Base-by-base conservation (phyloP, 345 rosid species). In the Eucalyptus erythrocorys region DNA sequence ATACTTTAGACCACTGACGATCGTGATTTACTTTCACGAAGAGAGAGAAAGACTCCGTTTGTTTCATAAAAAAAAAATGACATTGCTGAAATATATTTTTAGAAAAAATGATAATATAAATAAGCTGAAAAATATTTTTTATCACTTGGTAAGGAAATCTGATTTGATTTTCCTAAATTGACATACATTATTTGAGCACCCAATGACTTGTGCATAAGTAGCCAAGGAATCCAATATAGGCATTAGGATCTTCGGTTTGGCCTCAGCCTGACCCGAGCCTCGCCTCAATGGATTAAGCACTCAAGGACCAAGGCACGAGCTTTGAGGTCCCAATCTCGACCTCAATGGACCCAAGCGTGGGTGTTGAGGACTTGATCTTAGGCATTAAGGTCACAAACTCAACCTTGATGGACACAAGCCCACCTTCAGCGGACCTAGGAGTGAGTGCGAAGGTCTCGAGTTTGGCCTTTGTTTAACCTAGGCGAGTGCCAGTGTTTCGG, bases 401-500 rank as follows among this genome's bases (percentile, higher is more conserved):
- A 26, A 55, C 0, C 13, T 55, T 51, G 5, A 51, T 51, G 30
- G 27, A 55, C 30, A 55, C 30, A 24, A 55, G 61, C 61, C 61
- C 27, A 21, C 26, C 26, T 51, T 51, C 0, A 1, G 3, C 24
- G 6, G 61, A 55, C 30, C 13, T 24, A 55, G 30, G 61, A 1
- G 1, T 0, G 1, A 22, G 61, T 0, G 0, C 1, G 0, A 0
- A 24, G 61, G 5, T 55, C 61, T 24, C 30, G 0, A 55, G 30
- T 1, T 2, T 55, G 3, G 61, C 30, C 13, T 55, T 51, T 24
- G 61, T 2, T 55, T 55, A 55, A 55, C 61, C 61, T 0, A 26
- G 0, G 30, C 6, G 0, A 1, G 6, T 55, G 30, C 30, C 3
- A 10, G 1, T 0, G 0, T 55, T 4, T 0, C 0, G 1, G 1